A percentile compares a stretch with the other conserved stretches of the same genome.
These are phyloP conservation scores for Cenococcum geophilum DNA, from an alignment of 495 filamentous ascomycete genomes.

Conservation along the genomic window DNA sequence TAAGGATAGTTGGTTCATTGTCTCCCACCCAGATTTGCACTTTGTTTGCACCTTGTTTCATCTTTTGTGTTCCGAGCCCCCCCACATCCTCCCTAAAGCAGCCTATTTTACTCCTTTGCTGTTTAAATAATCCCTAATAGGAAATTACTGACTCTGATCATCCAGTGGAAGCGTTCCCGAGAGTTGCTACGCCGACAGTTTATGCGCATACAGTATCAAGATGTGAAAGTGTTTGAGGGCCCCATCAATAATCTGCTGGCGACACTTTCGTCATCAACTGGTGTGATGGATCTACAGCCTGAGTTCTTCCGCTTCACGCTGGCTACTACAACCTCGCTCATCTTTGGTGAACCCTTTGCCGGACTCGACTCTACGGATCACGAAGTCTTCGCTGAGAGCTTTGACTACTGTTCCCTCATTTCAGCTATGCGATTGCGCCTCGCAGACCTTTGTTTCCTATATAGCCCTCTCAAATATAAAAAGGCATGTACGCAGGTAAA, in stretches of 20 bases:
- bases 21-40: too few species aligned
- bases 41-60: too few species aligned
- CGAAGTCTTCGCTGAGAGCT: slow-evolving; percentile 15
- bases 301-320: slow-evolving; percentile 48
- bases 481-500: slow-evolving; percentile 27
- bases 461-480: slow-evolving; percentile 47
- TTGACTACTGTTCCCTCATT: background rate
- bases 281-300: slow-evolving; percentile 45
- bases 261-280: slow-evolving; percentile 26
- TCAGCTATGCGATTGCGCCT: slow-evolving; percentile 39
- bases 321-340: slow-evolving; percentile 42
- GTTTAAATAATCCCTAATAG: too few species aligned
- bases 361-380: slow-evolving; percentile 27
- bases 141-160: too few species aligned
- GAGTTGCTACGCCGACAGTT: slow-evolving; percentile 54
- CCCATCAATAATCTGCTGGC: slow-evolving; percentile 46
- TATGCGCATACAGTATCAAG: slow-evolving; percentile 41
- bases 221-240: slow-evolving; percentile 23
- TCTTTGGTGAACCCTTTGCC: slow-evolving; percentile 44
- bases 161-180: slow-evolving; percentile 48
- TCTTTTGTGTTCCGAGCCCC: too few species aligned
- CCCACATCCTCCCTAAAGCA: too few species aligned
- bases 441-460: slow-evolving; percentile 48
- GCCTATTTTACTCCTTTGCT: too few species aligned
- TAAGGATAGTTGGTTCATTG: too few species aligned